Evolutionary conservation across 2,329 filamentous ascomycete species (phyloP).

Genomic region (Gyromitra esculenta): DNA sequence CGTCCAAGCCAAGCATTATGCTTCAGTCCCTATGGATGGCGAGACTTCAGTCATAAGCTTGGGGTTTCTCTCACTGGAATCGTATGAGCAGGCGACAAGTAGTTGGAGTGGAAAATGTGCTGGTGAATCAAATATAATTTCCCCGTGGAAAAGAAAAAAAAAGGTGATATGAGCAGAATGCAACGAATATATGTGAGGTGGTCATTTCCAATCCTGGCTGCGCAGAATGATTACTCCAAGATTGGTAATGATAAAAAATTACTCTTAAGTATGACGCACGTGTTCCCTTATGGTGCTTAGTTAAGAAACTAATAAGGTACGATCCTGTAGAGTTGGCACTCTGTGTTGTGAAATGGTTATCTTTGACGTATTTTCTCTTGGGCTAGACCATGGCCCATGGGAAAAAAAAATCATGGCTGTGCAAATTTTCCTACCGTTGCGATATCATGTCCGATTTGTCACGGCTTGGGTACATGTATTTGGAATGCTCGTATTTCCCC

Average conservation of each 20-base stretch:
- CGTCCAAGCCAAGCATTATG: background rate
- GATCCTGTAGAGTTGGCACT: background rate
- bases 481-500: constrained; percentile 2
- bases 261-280: constrained; percentile 1
- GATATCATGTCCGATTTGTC: background rate
- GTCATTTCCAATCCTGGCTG: constrained; percentile 15
- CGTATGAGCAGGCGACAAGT: constrained; percentile 1
- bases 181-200: background rate
- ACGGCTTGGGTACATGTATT: constrained; percentile 2
- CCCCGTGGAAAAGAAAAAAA: background rate
- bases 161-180: background rate
- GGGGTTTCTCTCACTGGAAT: background rate
- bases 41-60: background rate
- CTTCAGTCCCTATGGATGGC: background rate
- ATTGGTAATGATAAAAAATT: constrained; percentile 16
- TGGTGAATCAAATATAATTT: background rate
- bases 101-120: background rate
- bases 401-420: background rate
- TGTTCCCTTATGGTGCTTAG: background rate
- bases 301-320: background rate
- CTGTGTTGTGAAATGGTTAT: background rate
- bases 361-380: constrained; percentile 11
- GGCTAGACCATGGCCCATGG: no score
- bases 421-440: background rate
- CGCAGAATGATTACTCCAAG: constrained; percentile 5